phyloP scores from a whole-genome alignment of 2,329 filamentous ascomycete species.

The Penicillium sp. region DNA sequence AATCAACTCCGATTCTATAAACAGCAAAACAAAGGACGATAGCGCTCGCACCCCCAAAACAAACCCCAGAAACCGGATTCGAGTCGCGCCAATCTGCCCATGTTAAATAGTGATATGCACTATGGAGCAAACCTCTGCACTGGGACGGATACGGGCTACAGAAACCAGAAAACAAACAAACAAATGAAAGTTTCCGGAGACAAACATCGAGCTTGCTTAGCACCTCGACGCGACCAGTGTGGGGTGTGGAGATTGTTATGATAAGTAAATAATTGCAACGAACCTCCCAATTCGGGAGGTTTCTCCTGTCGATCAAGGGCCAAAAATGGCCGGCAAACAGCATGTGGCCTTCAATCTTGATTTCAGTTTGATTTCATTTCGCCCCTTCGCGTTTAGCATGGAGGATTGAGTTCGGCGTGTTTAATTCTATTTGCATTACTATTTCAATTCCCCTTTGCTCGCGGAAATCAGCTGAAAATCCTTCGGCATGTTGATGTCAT shows the following conservation, averaged over 20 bases:
- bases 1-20: background rate
- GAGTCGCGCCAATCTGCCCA: background rate
- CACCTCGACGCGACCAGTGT: background rate
- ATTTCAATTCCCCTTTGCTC: background rate
- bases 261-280: background rate
- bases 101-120: slow-evolving; percentile 17
- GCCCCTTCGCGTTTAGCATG: slow-evolving; percentile 2
- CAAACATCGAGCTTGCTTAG: background rate
- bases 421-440: background rate
- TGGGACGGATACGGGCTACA: slow-evolving; percentile 3
- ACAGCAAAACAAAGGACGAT: background rate
- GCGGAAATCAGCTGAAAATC: background rate
- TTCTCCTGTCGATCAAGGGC: slow-evolving; percentile 26
- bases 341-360: background rate
- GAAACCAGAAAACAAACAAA: background rate
- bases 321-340: background rate
- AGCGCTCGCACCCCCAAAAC: background rate
- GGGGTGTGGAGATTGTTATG: background rate
- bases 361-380: slow-evolving; percentile 1
- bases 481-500: slow-evolving; percentile 8
- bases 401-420: background rate
- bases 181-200: background rate
- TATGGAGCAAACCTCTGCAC: slow-evolving; percentile 3
- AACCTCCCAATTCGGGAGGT: background rate
- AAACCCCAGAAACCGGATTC: slow-evolving; percentile 10